Base-by-base conservation (phyloP, 495 filamentous ascomycete species). In the Talaromyces adpressus region DNA sequence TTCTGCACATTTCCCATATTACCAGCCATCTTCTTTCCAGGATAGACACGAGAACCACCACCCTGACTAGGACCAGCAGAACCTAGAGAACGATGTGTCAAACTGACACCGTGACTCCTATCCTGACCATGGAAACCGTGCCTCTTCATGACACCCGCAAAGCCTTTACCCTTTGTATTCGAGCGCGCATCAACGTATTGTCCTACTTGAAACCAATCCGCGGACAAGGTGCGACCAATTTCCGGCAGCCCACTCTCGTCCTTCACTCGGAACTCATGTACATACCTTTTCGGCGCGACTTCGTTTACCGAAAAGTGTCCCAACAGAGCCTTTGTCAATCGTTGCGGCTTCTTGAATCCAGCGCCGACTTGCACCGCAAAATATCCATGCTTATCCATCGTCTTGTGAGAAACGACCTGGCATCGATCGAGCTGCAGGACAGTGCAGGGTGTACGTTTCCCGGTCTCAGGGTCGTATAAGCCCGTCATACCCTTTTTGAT, bases 1-100 rank as follows among this genome's bases (percentile, higher is more conserved):
- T 91, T 89, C 66, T 85, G 84, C 73, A 93, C 81, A 62, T 87
- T 87, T 25, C 94, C 94, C 94, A 98, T 97, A 52, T 91, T 84
- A 62, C 94, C 94, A 22, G 94, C 85, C 94, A 98, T 98, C 75
- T 90, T 91, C 86, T 98, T 98, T 58, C 94, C 94, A 0, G 94
- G 94, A 63, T 89, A 84, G 49, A 98, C 94, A 68, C 94, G 82
- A 51, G 91, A 94, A 73, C 94, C 94, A 72, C 90, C 86, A 66
- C 94, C 94, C 74, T 98, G 94, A 68, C 87, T 87, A 41, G 87
- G 90, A 66, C 94, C 94, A 12, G 85, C 79, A 4, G 90, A 92
- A 80, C 94, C 94, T 80, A 97, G 89, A 2, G 89, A 87, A 69
- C 94, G 84, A 80, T 98, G 94, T 57, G 88, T 91, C 76, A 90